Percentiles rank a stretch among this genome's conserved stretches.
Evolutionary conservation across 805 yeast genomes (phyloP).

Genomic region (Suhomyces sp.): DNA sequence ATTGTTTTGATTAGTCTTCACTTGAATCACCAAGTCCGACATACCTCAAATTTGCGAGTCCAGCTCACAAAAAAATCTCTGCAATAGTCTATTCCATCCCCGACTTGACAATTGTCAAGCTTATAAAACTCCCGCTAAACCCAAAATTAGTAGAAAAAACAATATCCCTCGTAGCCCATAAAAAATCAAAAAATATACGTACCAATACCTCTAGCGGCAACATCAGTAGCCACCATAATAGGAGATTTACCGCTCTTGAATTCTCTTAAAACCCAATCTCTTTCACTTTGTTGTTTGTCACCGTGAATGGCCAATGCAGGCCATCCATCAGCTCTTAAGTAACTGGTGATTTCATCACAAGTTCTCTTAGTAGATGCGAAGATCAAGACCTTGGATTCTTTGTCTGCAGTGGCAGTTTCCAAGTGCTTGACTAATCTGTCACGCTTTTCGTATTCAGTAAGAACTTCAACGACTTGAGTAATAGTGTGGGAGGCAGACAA

Average conservation of each 20-base stretch:
- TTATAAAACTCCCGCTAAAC: slow-evolving; percentile 7
- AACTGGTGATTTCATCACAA: slow-evolving; percentile 92
- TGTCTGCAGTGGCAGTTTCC: slow-evolving; percentile 71
- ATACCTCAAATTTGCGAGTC: slow-evolving; percentile 1
- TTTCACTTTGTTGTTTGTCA: slow-evolving; percentile 95
- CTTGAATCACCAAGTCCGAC: slow-evolving; percentile 3
- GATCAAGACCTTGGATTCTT: slow-evolving; percentile 75
- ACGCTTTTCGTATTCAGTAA: slow-evolving; percentile 90
- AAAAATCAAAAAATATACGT: slow-evolving; percentile 46
- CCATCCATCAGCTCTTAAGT: slow-evolving; percentile 95
- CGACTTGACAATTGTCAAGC: background rate
- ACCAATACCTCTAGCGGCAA: slow-evolving; percentile 99
- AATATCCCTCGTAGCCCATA: slow-evolving; percentile 5
- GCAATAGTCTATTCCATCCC: slow-evolving; percentile 1
- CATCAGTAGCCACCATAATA: slow-evolving; percentile 98
- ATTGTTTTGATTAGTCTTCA: slow-evolving; percentile 2
- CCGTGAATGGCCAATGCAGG: slow-evolving; percentile 99
- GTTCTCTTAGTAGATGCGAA: slow-evolving; percentile 97
- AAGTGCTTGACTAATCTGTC: slow-evolving; percentile 83
- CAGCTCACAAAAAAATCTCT: background rate
- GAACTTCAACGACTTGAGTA: slow-evolving; percentile 89
- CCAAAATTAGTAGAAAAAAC: slow-evolving; percentile 19
- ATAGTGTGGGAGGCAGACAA: slow-evolving; percentile 96
- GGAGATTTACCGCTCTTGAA: slow-evolving; percentile 92
- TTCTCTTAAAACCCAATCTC: slow-evolving; percentile 97